phyloP scores from a whole-genome alignment of 768 basidiomycete species.

The Kwoniella pini region DNA sequence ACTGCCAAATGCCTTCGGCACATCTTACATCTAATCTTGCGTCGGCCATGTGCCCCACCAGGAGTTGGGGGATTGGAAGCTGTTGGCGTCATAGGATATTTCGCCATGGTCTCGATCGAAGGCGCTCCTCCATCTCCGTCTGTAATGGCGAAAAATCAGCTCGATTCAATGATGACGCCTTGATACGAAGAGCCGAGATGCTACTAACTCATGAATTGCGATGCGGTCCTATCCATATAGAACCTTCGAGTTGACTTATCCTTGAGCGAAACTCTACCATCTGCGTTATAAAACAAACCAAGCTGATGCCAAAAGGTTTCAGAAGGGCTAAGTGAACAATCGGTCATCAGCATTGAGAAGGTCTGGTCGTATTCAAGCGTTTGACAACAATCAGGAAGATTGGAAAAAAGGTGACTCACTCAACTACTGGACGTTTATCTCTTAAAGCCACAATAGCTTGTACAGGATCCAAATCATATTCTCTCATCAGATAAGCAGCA shows the following conservation, averaged over 20 bases:
- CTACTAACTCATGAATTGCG: conserved; percentile 75
- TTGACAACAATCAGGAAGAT: too few species aligned
- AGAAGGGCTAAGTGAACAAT: too few species aligned
- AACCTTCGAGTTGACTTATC: conserved; percentile 76
- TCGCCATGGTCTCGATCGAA: conserved; percentile 73
- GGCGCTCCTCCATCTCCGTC: conserved; percentile 73
- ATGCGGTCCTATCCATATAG: conserved; percentile 74
- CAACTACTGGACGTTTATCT: conserved; percentile 66
- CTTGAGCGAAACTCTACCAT: conserved; percentile 65
- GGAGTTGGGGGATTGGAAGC: conserved; percentile 67
- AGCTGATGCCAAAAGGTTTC: conserved; percentile 78
- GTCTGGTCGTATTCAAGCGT: too few species aligned
- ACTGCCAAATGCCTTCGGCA: conserved; percentile 85
- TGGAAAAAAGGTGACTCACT: conserved; percentile 61
- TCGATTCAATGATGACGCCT: not conserved
- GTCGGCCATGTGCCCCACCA: conserved; percentile 58
- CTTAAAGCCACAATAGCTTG: conserved; percentile 71
- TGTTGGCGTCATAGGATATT: conserved; percentile 66
- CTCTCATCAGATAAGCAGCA: conserved; percentile 85
- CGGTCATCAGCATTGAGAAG: too few species aligned
- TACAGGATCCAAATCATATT: conserved; percentile 61
- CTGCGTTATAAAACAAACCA: conserved; percentile 72
- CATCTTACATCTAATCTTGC: conserved; percentile 86
- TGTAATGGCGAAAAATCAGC: conserved; percentile 3
- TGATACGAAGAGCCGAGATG: not conserved